Conservation (phyloP, 2,329 filamentous ascomycete species). For the Talaromyces pinophilus region DNA sequence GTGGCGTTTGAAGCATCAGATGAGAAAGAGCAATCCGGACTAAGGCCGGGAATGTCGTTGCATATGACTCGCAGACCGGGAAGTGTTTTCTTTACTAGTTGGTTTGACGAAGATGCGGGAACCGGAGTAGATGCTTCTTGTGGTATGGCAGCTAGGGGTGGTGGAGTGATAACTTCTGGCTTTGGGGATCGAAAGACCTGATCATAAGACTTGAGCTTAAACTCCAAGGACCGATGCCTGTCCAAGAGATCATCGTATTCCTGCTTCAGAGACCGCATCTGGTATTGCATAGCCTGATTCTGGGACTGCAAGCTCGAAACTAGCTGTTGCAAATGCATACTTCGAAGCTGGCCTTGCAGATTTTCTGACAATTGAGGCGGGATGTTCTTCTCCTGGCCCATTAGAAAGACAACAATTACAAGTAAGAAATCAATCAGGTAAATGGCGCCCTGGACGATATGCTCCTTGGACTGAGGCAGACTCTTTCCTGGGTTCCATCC, state of each 20-base stretch:
- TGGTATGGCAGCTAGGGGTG: slow-evolving; percentile 31
- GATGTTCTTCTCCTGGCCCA: slow-evolving; percentile 39
- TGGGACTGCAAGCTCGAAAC: slow-evolving; percentile 40
- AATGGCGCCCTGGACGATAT: slow-evolving; percentile 43
- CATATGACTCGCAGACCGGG: slow-evolving; percentile 41
- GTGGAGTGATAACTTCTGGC: slow-evolving; percentile 33
- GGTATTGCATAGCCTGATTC: slow-evolving; percentile 38
- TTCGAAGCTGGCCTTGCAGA: slow-evolving; percentile 41
- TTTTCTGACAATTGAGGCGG: slow-evolving; percentile 41
- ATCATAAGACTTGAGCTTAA: slow-evolving; percentile 43
- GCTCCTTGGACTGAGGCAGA: slow-evolving; percentile 44
- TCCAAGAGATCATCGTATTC: slow-evolving; percentile 40
- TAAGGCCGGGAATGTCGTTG: slow-evolving; percentile 34
- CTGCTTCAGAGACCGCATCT: slow-evolving; percentile 38
- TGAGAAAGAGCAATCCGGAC: slow-evolving; percentile 29
- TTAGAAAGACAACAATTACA: slow-evolving; percentile 38
- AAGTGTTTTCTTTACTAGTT: slow-evolving; percentile 34
- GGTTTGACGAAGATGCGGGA: not conserved
- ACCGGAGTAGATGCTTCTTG: slow-evolving; percentile 21
- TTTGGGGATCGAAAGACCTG: slow-evolving; percentile 43
- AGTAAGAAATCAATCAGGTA: slow-evolving; percentile 44
- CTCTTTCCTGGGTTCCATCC: slow-evolving; percentile 45
- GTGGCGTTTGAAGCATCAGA: slow-evolving; percentile 27
- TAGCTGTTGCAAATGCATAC: slow-evolving; percentile 43
- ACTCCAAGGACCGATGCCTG: slow-evolving; percentile 40